Conservation (phyloP, 2,329 filamentous ascomycete species). For the Neobulgaria alba region DNA sequence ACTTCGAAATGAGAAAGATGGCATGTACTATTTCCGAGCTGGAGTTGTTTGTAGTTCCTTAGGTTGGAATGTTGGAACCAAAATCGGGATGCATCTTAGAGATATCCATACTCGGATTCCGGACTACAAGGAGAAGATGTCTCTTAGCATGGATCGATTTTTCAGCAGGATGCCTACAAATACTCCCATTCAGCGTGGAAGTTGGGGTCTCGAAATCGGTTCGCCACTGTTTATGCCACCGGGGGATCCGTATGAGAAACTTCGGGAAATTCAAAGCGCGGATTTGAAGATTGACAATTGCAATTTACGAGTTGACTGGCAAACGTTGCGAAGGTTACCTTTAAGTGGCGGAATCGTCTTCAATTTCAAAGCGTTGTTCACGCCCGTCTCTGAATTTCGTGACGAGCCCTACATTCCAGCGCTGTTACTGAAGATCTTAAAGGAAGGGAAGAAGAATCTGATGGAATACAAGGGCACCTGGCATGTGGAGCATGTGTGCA, state of each 20-base stretch:
- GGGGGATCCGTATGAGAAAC: slow-evolving; percentile 53
- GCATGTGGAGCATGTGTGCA: slow-evolving; percentile 66
- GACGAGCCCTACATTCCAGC: slow-evolving; percentile 67
- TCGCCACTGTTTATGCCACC: slow-evolving; percentile 67
- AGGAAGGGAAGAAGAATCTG: slow-evolving; percentile 58
- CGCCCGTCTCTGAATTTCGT: slow-evolving; percentile 58
- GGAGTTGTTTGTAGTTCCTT: slow-evolving; percentile 71
- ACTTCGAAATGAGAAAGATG: slow-evolving; percentile 60
- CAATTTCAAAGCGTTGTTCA: slow-evolving; percentile 85
- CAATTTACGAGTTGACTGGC: slow-evolving; percentile 76
- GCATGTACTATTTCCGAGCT: slow-evolving; percentile 65
- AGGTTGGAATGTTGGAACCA: slow-evolving; percentile 69
- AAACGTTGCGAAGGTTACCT: slow-evolving; percentile 71
- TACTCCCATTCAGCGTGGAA: slow-evolving; percentile 72
- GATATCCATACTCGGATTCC: slow-evolving; percentile 69
- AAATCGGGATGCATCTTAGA: slow-evolving; percentile 62
- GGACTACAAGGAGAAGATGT: slow-evolving; percentile 82
- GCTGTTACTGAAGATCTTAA: slow-evolving; percentile 59
- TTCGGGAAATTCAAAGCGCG: slow-evolving; percentile 49
- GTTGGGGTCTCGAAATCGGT: slow-evolving; percentile 74
- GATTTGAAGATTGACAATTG: slow-evolving; percentile 49
- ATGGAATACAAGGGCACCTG: slow-evolving; percentile 78
- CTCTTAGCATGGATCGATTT: slow-evolving; percentile 76
- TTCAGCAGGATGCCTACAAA: slow-evolving; percentile 70
- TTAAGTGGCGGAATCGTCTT: slow-evolving; percentile 70